Conservation (phyloP, 495 filamentous ascomycete genomes). For the Margaritispora aquatica region DNA sequence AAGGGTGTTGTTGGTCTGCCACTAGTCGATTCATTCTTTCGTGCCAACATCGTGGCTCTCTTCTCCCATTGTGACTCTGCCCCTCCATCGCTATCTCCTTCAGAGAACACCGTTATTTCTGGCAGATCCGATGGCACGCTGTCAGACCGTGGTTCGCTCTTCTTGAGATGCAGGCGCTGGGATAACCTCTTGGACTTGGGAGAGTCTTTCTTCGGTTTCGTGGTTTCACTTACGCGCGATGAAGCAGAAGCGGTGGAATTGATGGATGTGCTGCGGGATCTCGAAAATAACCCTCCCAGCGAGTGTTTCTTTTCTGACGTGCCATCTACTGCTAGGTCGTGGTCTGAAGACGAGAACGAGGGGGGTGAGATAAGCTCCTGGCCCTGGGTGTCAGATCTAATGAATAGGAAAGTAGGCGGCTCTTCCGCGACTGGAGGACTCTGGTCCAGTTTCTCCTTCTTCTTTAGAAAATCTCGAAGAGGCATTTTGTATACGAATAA, state of each 20-base stretch:
- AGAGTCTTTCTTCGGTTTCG: slow-evolving; percentile 10
- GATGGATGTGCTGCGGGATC: slow-evolving; percentile 36
- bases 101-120: slow-evolving; percentile 45
- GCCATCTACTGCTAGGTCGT: slow-evolving; percentile 18
- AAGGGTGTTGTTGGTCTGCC: slow-evolving; percentile 18
- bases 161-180: slow-evolving; percentile 62
- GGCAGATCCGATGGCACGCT: slow-evolving; percentile 78
- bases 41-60: slow-evolving; percentile 77
- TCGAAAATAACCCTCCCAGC: slow-evolving; percentile 36
- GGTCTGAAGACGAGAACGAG: slow-evolving; percentile 17
- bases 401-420: slow-evolving; percentile 77
- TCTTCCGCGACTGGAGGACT: background rate
- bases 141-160: slow-evolving; percentile 50
- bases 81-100: slow-evolving; percentile 39
- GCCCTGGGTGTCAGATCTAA: slow-evolving; percentile 74
- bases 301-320: slow-evolving; percentile 19
- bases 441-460: slow-evolving; percentile 20
- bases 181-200: slow-evolving; percentile 48
- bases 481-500: slow-evolving; percentile 13
- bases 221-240: slow-evolving; percentile 30
- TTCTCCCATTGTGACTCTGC: slow-evolving; percentile 69
- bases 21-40: slow-evolving; percentile 44
- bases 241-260: slow-evolving; percentile 31
- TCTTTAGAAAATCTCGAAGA: slow-evolving; percentile 23
- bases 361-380: slow-evolving; percentile 72